Base-by-base conservation (phyloP, 495 filamentous ascomycete genomes). In the Gamarada debralockiae region DNA sequence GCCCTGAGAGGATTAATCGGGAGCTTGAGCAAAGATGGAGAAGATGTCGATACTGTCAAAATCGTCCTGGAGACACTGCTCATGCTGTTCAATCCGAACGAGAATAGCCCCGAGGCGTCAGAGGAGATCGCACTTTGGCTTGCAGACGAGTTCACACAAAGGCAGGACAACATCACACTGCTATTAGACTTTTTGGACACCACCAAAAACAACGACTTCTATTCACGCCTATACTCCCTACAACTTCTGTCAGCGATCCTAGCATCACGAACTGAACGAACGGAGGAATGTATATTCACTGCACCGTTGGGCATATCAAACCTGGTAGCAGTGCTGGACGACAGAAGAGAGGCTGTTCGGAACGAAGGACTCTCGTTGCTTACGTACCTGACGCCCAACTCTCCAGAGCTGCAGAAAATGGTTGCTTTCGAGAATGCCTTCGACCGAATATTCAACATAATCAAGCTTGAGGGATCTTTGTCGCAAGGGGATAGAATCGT, bases 61-160 rank as follows among this genome's bases (percentile, higher is more conserved):
- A 82, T 95, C 52, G 87, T 93, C 52, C 73, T 98, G 56, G 93
- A 98, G 77, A 97, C 93, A 43, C 72, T 98, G 61, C 74, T 97
- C 70, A 89, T 90, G 85, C 81, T 98, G 36, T 97, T 97, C 70
- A 78, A 61, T 53, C 76, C 77, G 17, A 77, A 79, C 57, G 67
- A 72, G 44, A 69, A 73, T 51, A 81, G 78, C 56, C 90, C 91
- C 45, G 93, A 98, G 77, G 91, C 93, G 37, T 95, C 91, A 13
- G 95, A 97, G 52, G 93, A 98, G 66, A 95, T 98, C 63, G 88
- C 89, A 23, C 79, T 97, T 5, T 97, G 92, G 92, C 78, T 98
- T 49, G 92, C 93, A 42, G 93, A 98, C 70, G 92, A 97, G 67
- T 98, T 98, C 62, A 97, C 95, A 25, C 90, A 96, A 79, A 87